phyloP scores from a whole-genome alignment of 2,329 filamentous ascomycete genomes.

The Mariannaea sp. region DNA sequence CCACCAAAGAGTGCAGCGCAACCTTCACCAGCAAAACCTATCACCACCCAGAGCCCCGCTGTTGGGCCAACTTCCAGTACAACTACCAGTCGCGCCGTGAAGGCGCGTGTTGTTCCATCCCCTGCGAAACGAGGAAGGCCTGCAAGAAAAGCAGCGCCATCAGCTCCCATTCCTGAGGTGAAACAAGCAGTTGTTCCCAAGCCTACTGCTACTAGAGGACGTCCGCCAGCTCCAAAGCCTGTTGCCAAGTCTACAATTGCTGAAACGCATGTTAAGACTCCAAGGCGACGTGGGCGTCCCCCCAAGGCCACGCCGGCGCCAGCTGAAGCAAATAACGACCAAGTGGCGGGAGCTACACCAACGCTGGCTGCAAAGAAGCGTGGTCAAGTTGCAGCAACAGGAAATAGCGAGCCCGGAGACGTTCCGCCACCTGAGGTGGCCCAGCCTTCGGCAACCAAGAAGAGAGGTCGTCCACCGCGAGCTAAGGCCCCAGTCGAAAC shows the following conservation, averaged over 20 bases:
- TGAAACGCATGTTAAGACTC: not conserved
- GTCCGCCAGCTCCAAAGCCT: constrained; percentile 16
- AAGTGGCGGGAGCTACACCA: constrained; percentile 14
- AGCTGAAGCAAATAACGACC: not conserved
- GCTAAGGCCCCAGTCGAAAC: constrained; percentile 18
- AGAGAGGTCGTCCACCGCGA: constrained; percentile 28
- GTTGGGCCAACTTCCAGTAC: constrained; percentile 6
- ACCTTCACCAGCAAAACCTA: constrained; percentile 6
- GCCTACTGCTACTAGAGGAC: constrained; percentile 17
- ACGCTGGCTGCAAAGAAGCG: constrained; percentile 29
- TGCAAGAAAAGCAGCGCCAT: constrained; percentile 17
- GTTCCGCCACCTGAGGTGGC: not conserved
- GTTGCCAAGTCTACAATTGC: not conserved
- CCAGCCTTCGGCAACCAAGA: constrained; percentile 17
- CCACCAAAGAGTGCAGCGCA: constrained; percentile 29
- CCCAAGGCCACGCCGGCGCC: constrained; percentile 14
- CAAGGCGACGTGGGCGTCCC: constrained; percentile 33
- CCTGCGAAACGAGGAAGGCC: constrained; percentile 30
- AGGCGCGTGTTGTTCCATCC: constrained; percentile 25
- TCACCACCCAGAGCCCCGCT: constrained; percentile 7
- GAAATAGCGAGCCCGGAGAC: constrained; percentile 6
- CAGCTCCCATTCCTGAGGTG: constrained; percentile 3
- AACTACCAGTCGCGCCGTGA: constrained; percentile 17
- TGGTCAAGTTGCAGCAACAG: constrained; percentile 20
- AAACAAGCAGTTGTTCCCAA: not conserved